Conservation (phyloP, 2,329 filamentous ascomycete species). For the Stromatinia cepivora region DNA sequence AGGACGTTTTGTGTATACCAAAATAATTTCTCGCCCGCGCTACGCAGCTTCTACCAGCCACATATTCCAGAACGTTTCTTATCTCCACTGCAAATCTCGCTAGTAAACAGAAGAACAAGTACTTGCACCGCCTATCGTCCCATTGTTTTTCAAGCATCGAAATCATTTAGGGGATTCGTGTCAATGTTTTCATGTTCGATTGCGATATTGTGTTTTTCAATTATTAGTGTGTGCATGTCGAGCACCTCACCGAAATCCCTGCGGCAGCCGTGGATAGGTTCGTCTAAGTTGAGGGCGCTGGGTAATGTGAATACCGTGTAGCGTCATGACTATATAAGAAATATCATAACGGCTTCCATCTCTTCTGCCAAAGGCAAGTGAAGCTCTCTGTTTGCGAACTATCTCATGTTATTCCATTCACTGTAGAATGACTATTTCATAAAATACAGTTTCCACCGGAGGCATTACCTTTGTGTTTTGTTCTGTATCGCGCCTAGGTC, state of each 20-base stretch:
- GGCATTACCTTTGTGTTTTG: not conserved
- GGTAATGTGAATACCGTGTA: not conserved
- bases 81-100: slow-evolving; percentile 6
- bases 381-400: not conserved
- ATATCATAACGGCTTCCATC: not conserved
- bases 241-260: slow-evolving; percentile 17
- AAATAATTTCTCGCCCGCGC: not conserved
- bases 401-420: not conserved
- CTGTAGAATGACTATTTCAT: not conserved
- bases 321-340: not conserved
- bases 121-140: not conserved
- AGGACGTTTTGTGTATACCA: too few relatives aligned
- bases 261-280: not conserved
- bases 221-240: not conserved
- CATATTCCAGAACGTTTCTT: slow-evolving; percentile 14
- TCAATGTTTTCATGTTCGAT: not conserved
- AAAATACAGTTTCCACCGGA: not conserved
- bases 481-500: not conserved
- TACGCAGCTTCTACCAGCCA: slow-evolving; percentile 2
- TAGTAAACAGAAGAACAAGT: slow-evolving; percentile 4
- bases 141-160: slow-evolving; percentile 3
- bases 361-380: not conserved
- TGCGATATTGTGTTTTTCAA: not conserved
- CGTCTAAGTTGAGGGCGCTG: not conserved
- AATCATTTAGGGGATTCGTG: slow-evolving; percentile 5